Evolutionary conservation across 1,284 basidiomycete genomes (phyloP), one percentile per base, ranked within the genome.

Genomic region (Rhodofomes roseus): DNA sequence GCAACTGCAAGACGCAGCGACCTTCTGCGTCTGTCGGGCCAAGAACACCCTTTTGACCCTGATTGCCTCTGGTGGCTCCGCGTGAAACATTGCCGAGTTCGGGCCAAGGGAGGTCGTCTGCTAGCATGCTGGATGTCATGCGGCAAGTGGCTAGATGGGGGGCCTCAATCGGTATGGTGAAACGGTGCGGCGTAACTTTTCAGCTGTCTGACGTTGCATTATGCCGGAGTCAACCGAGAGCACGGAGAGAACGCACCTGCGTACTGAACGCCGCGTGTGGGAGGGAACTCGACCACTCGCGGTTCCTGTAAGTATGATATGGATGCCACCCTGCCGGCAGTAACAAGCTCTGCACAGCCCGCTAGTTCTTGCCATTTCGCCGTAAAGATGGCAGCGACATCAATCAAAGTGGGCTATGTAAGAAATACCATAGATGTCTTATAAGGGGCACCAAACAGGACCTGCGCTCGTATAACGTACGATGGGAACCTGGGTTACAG

Each of bases 51-150:
- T 91, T 91, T 68, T 90, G 88, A 54, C 89, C 89, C 77, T 92
- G 89, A 73, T 91, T 91, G 60, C 89, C 89, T 71, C 89, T 77
- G 56, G 89, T 91, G n/a, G 89, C 89, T 56, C 89, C 89, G 61
- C 89, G 82, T 59, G 89, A 89, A 64, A 91, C 88, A 68, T 91
- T 91, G 63, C 89, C 89, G 64, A 90, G 79, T 74, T 91, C 89
- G 63, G 89, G 89, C 89, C 89, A 91, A 34, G 89, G 89, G 55
- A 91, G 79, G 78, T 91, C 89, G 77, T 91, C 89, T 61, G 73
- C 70, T 60, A 82, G 81, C 82, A 77, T 89, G 73, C 46, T 55
- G 37, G 57, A 37, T 50, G 54, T 50, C 58, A 57, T 39, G 48
- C 31, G 55, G 56, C 43, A 51, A 59, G 59, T 55, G 36, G 54